phyloP scores from a whole-genome alignment of 73 alveolate genomes.

The Paramecium pentaurelia region DNA sequence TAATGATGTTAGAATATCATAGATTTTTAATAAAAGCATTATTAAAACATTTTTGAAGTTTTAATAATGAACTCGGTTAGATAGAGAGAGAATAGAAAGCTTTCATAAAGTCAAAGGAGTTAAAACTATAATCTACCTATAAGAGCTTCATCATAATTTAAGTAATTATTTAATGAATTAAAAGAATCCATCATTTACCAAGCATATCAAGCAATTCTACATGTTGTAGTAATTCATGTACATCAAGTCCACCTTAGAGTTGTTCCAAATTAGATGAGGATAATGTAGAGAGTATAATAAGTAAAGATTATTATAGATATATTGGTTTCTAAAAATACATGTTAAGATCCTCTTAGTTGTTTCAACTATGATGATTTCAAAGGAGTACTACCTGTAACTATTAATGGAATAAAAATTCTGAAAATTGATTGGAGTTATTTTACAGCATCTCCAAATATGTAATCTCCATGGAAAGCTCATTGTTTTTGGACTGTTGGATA shows the following conservation, averaged over 20 bases:
- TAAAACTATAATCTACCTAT: background rate
- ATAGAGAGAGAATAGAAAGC: background rate
- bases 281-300: background rate
- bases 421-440: constrained; percentile 1
- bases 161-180: background rate
- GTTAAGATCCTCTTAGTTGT: background rate
- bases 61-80: background rate
- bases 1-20: background rate
- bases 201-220: background rate
- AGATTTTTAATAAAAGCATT: background rate
- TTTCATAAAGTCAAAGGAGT: background rate
- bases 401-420: background rate
- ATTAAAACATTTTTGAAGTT: background rate
- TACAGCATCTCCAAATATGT: constrained; percentile 5
- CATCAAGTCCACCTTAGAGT: background rate
- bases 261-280: background rate
- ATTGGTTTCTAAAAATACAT: background rate
- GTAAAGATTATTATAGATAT: background rate
- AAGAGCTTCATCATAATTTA: constrained; percentile 5
- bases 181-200: background rate
- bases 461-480: constrained; percentile 37
- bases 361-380: background rate
- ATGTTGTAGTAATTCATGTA: background rate
- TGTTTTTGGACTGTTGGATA: constrained; percentile 46
- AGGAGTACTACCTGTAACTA: background rate